A percentile compares a stretch with the other conserved stretches of the same genome.
phyloP scores from a whole-genome alignment of 2,329 filamentous ascomycete species.

The Pseudocercospora macadamiae region DNA sequence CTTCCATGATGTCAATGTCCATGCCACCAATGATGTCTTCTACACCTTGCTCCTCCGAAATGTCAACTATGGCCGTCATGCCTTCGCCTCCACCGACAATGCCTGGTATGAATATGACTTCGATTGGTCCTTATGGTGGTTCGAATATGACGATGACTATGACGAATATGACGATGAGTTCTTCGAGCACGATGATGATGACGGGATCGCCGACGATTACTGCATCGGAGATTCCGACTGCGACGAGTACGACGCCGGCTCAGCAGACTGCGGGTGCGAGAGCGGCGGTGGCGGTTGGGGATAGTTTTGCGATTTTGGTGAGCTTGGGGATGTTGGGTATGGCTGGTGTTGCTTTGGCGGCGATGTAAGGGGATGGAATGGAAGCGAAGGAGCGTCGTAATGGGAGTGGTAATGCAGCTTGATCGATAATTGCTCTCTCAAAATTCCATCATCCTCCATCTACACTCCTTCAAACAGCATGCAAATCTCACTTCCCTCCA shows the following conservation, averaged over 20 bases:
- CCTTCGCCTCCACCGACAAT: background rate
- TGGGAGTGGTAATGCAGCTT: too few relatives aligned
- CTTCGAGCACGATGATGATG: background rate
- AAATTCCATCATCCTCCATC: too few relatives aligned
- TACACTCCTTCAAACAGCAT: too few relatives aligned
- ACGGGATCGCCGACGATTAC: background rate
- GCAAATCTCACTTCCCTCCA: slow-evolving; percentile 17
- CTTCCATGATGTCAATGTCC: background rate
- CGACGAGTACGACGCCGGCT: background rate
- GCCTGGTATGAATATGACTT: background rate
- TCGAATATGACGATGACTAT: background rate
- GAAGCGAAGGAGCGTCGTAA: too few relatives aligned
- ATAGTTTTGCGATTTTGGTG: background rate
- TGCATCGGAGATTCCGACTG: background rate
- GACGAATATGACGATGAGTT: background rate
- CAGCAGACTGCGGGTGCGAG: background rate
- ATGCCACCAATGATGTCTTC: background rate
- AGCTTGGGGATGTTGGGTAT: background rate
- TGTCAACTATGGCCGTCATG: background rate
- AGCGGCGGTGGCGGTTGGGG: background rate
- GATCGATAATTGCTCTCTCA: too few relatives aligned
- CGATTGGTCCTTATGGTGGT: background rate
- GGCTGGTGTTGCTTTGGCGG: background rate
- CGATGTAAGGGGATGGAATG: too few relatives aligned
- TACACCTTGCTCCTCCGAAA: background rate